Evolutionary conservation across 148 eudicot genomes (phyloP), one percentile per base, ranked within the genome.

Genomic region (Heliosperma pusillum): DNA sequence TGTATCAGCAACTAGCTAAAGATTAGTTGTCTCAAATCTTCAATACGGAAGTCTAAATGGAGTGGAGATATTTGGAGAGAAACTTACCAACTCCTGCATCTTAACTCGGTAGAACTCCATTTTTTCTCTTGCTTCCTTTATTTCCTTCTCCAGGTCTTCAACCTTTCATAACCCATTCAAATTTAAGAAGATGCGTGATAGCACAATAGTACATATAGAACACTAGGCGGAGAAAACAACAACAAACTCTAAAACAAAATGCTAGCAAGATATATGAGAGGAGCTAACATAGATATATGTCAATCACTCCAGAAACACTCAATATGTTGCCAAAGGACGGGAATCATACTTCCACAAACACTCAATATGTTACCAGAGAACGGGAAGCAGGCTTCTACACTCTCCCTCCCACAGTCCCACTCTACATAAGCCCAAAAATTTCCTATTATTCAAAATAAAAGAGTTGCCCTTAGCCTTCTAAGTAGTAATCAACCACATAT

Each of bases 11-110:
- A 50, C 55, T 3, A 0, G 55, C 13, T 50, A 15, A 50, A 50
- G 55, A 50, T 50, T 50, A 13, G 55, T 75, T 75, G 44, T 55
- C n/a, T n/a, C n/a, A n/a, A n/a, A n/a, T n/a, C n/a, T 66, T 53
- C 19, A 53, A 15, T 40, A 27, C 30, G 57, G 15, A 59, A 60
- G 56, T 67, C 3, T 5, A 5, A 21, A 20, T 27, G 5, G 50
- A 50, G 29, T 72, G 21, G 33, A 36, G 17, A 55, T 8, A 70
- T 17, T 4, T 8, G 21, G 45, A 8, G n/a, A 69, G 10, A 77
- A 62, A 87, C 97, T 85, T 78, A 92, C 99, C 77, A 96, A 85
- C 85, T 96, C 99, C 77, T 96, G 99, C 97, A 96, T 92, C 86
- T 92, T 96, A 75, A 88, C 81, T 66, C 91, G 91, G 82, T 81